These are phyloP conservation scores for Zoysia matrella DNA, from an alignment of 202 grass and related monocot genomes.

Conservation along the genomic window DNA sequence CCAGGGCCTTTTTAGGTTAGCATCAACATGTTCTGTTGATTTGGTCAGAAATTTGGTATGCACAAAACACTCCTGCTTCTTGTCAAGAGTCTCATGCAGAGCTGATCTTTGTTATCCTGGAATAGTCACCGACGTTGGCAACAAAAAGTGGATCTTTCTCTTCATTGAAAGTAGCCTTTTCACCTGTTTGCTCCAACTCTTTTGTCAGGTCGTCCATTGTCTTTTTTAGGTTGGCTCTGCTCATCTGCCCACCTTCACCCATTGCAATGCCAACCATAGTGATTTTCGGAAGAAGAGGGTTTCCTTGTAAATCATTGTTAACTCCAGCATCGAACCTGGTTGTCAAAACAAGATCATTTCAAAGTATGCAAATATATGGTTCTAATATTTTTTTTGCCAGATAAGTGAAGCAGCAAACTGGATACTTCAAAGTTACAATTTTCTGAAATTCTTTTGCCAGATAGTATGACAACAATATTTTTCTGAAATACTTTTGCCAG, in stretches of 20 bases:
- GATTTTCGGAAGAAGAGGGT: constrained; percentile 89
- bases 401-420: constrained; percentile 21
- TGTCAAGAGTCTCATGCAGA: constrained; percentile 43
- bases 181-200: constrained; percentile 74
- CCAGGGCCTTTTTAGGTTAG: background rate
- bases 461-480: too few relatives aligned
- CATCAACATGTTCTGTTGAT: constrained; percentile 12
- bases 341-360: constrained; percentile 13
- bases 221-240: constrained; percentile 79
- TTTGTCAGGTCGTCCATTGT: constrained; percentile 86
- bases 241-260: constrained; percentile 72
- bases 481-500: too few relatives aligned
- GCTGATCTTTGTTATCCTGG: constrained; percentile 71
- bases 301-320: constrained; percentile 48
- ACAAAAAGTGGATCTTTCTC: constrained; percentile 92
- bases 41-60: constrained; percentile 30
- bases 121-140: constrained; percentile 95
- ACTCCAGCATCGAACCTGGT: constrained; percentile 42
- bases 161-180: constrained; percentile 50
- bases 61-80: background rate
- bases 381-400: background rate
- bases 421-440: background rate
- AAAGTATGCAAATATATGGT: constrained; percentile 25
- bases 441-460: too few relatives aligned
- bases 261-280: constrained; percentile 91